Evolutionary conservation across 116 monocot species (phyloP).

Genomic region (Cymodocea nodosa): DNA sequence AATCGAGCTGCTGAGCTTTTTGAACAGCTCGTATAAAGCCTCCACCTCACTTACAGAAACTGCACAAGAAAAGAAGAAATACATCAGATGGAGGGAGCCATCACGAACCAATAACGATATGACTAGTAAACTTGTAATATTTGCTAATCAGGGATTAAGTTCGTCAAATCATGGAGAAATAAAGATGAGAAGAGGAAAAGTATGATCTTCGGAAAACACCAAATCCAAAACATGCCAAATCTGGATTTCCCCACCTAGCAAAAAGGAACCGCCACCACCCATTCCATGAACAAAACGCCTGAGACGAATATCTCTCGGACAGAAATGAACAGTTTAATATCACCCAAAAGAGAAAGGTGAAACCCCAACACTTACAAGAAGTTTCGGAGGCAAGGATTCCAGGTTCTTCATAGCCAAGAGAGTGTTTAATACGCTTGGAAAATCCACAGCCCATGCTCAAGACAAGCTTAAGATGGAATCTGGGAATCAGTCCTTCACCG

Average conservation of each 20-base stretch:
- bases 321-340: no score
- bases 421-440: constrained; percentile 25
- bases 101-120: not conserved
- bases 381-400: constrained; percentile 55
- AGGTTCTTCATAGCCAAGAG: constrained; percentile 63
- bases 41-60: constrained; percentile 84
- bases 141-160: not conserved
- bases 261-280: no score
- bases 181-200: no score
- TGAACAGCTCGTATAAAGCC: constrained; percentile 75
- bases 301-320: no score
- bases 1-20: constrained; percentile 66
- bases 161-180: no score
- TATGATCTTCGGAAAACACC: no score
- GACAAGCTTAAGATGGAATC: not conserved
- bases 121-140: not conserved
- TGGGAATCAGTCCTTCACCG: not conserved
- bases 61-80: constrained; percentile 11
- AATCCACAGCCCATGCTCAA: constrained; percentile 46
- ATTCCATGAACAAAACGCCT: no score
- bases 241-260: no score
- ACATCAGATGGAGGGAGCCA: not conserved
- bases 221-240: no score
- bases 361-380: constrained; percentile 29
- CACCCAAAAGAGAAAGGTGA: not conserved